These are phyloP conservation scores for Dictyostelium brefeldianum DNA, from an alignment of 78 protist genomes.

Conservation along the genomic window DNA sequence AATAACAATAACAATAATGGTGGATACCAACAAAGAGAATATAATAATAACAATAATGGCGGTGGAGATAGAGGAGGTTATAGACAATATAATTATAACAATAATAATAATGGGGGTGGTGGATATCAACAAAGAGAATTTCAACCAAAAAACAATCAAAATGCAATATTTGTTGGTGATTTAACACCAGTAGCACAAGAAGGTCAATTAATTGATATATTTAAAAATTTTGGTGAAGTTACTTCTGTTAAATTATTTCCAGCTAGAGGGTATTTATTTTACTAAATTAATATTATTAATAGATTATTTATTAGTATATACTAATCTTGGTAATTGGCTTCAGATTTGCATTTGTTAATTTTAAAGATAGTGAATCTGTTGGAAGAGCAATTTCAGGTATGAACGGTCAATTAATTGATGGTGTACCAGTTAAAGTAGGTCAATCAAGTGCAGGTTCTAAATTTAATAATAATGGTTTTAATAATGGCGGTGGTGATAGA, in stretches of 20 bases:
- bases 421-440: conserved; percentile 28
- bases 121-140: not conserved
- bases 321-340: too few species aligned
- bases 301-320: too few species aligned
- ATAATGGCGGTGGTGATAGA: too few species aligned
- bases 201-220: not conserved
- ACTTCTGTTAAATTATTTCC: conserved; percentile 28
- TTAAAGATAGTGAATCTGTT: conserved; percentile 41
- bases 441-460: conserved; percentile 28
- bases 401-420: conserved; percentile 35
- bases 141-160: not conserved
- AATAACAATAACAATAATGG: not conserved
- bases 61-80: not conserved
- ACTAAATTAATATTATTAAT: too few species aligned
- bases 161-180: conserved; percentile 57
- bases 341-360: conserved; percentile 54
- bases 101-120: not conserved
- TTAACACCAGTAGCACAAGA: not conserved
- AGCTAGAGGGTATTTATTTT: conserved; percentile 59
- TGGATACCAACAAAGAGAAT: not conserved
- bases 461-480: not conserved
- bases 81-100: not conserved
- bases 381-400: conserved; percentile 12
- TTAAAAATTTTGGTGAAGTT: conserved; percentile 34
- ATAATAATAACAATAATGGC: not conserved